Percentiles rank a stretch among this genome's conserved stretches.
phyloP scores from a whole-genome alignment of 257 asterid species.

The Paulownia fortunei region DNA sequence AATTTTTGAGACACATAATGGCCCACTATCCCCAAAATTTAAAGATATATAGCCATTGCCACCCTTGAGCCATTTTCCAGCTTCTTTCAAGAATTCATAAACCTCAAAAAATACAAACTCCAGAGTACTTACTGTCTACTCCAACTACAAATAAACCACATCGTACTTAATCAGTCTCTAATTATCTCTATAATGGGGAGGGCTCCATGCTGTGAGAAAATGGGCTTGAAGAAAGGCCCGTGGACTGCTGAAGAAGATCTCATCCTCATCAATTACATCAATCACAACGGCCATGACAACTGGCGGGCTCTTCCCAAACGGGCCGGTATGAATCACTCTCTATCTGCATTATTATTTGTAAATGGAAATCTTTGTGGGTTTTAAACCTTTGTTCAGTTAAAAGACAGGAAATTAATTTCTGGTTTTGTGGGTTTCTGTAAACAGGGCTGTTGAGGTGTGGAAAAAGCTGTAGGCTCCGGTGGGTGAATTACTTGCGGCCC shows the following conservation, averaged over 20 bases:
- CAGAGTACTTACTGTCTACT: neutral
- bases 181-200: constrained; percentile 33
- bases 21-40: neutral
- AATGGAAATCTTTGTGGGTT: neutral
- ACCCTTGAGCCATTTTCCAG: neutral
- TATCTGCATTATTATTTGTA: neutral
- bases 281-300: constrained; percentile 65
- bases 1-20: neutral
- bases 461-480: constrained; percentile 75
- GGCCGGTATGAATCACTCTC: constrained; percentile 58
- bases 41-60: neutral
- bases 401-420: neutral
- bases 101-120: neutral
- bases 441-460: constrained; percentile 73
- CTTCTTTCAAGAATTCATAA: neutral
- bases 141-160: neutral
- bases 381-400: no score
- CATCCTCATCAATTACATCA: constrained; percentile 54
- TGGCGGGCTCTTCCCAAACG: constrained; percentile 88
- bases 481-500: constrained; percentile 71
- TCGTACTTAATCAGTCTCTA: neutral
- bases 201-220: constrained; percentile 78
- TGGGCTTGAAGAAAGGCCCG: constrained; percentile 87
- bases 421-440: neutral
- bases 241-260: constrained; percentile 80